Conservation (phyloP, 2,329 filamentous ascomycete genomes). For the Xylariaceae sp. region DNA sequence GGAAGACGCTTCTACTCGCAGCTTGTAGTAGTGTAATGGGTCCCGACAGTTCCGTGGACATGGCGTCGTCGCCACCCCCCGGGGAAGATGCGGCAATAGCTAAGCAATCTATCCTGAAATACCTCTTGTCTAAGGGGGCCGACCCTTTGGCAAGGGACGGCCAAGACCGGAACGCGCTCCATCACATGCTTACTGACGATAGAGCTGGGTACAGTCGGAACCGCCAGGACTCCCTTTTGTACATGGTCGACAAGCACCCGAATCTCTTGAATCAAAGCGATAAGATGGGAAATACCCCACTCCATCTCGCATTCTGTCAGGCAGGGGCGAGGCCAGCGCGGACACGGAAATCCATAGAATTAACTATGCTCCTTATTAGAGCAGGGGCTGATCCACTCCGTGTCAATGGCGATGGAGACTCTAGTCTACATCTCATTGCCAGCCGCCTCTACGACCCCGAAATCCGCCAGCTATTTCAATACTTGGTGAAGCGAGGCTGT, state of each 20-base stretch:
- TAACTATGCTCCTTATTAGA: background rate
- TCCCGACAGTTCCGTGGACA: conserved; percentile 1
- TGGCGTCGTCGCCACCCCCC: background rate
- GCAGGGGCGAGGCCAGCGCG: too few relatives aligned
- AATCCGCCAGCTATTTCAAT: background rate
- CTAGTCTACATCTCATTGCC: conserved; percentile 2
- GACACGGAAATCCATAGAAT: background rate
- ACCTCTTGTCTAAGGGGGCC: conserved; percentile 2
- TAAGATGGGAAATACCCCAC: conserved; percentile 2
- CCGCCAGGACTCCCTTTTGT: background rate
- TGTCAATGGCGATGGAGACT: conserved; percentile 2
- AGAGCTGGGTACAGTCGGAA: background rate
- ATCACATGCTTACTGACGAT: background rate
- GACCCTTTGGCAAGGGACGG: conserved; percentile 3
- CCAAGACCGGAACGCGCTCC: conserved; percentile 5
- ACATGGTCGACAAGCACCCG: conserved; percentile 3
- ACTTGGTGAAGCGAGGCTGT: conserved; percentile 2
- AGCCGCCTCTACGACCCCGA: background rate
- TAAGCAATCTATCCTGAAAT: conserved; percentile 3
- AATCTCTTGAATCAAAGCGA: conserved; percentile 4
- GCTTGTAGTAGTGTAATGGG: conserved; percentile 1
- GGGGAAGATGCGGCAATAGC: background rate
- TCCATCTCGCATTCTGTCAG: conserved; percentile 3
- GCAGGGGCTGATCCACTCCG: conserved; percentile 5
- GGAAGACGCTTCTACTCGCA: conserved; percentile 3